A percentile compares a stretch with the other conserved stretches of the same genome.
Conservation (phyloP, 1,139 yeast species). For the Suhomyces yuchorum region DNA sequence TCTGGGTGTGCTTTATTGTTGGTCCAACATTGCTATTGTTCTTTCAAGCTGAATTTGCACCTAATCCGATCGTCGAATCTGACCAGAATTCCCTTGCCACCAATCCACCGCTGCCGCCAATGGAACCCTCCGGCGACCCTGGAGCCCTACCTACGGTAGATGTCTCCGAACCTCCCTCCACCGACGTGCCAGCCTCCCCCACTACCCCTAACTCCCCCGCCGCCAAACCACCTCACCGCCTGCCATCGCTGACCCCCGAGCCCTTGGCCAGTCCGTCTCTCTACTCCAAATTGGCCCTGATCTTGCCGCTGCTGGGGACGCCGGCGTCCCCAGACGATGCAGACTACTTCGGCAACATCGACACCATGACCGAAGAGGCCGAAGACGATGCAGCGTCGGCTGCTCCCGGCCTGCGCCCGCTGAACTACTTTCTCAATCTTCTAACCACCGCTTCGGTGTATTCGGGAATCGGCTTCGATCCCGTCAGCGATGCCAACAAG, state of each 20-base stretch:
- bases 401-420: conserved; percentile 20
- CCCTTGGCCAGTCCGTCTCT: background rate
- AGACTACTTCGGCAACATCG: conserved; percentile 2
- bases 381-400: conserved; percentile 28
- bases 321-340: conserved; percentile 6
- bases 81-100: background rate
- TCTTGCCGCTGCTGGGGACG: conserved; percentile 8
- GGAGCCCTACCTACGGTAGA: background rate
- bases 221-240: background rate
- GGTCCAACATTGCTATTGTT: background rate
- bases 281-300: conserved; percentile 15
- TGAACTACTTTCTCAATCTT: conserved; percentile 22
- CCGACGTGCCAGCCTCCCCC: background rate
- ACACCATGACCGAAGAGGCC: conserved; percentile 19
- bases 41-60: background rate
- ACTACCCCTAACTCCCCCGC: background rate
- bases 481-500: conserved; percentile 7
- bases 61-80: background rate
- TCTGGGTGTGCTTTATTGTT: background rate
- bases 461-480: conserved; percentile 18
- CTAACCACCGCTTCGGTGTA: conserved; percentile 23
- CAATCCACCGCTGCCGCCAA: background rate
- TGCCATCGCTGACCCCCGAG: background rate
- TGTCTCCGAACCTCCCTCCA: background rate
- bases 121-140: background rate